phyloP scores from a whole-genome alignment of 2,329 filamentous ascomycete genomes.

The Beauveria bassiana region DNA sequence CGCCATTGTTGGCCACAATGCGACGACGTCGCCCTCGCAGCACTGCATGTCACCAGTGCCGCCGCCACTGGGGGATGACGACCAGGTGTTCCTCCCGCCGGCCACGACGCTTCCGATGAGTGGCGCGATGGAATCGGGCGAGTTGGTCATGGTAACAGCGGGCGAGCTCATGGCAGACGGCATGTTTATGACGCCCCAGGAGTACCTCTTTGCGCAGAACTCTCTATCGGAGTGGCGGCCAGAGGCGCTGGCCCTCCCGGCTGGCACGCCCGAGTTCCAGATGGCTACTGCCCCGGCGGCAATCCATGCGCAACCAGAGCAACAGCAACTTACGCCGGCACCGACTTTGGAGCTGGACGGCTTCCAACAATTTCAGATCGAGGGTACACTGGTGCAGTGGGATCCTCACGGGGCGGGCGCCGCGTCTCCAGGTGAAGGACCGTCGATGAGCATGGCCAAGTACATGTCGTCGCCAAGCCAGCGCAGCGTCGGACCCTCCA shows the following conservation, averaged over 20 bases:
- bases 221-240: constrained; percentile 21
- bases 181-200: constrained; percentile 29
- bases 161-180: not conserved
- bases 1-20: constrained; percentile 33
- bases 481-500: constrained; percentile 23
- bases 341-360: not conserved
- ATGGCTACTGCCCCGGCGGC: not conserved
- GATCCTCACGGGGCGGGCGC: not conserved
- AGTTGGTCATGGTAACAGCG: constrained; percentile 22
- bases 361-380: not conserved
- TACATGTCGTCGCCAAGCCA: constrained; percentile 24
- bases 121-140: constrained; percentile 17
- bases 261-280: not conserved
- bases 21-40: constrained; percentile 21
- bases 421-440: not conserved
- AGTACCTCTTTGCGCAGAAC: constrained; percentile 31
- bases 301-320: not conserved
- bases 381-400: constrained; percentile 7
- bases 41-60: constrained; percentile 32
- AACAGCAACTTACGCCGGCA: not conserved
- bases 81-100: constrained; percentile 25
- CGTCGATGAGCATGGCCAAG: not conserved
- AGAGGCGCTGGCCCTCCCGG: constrained; percentile 20
- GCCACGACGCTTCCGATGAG: constrained; percentile 24
- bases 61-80: constrained; percentile 15